Evolutionary conservation across 208 protist genomes (phyloP), one percentile per base, ranked within the genome.

Genomic region (Acanthamoeba castellanii): DNA sequence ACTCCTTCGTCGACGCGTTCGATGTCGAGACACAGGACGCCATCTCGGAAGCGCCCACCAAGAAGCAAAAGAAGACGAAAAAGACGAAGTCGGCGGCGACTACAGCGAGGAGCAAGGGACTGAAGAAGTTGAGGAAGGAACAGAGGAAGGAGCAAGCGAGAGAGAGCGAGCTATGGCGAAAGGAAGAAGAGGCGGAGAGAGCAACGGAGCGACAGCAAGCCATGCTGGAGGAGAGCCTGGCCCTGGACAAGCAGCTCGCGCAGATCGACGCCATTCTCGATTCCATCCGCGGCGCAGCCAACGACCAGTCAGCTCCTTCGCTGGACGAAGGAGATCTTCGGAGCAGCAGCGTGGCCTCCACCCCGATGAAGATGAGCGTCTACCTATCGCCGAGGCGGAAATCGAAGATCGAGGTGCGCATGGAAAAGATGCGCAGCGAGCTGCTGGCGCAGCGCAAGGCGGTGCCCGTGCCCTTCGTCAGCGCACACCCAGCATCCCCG

Each of bases 201-300:
- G 37, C 45, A 13, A 84, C 3, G 76, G 52, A 68, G 82, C 82
- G 82, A 7, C 82, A 59, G 37, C 50, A 45, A 30, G n/a, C 57
- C n/a, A 89, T 89, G 82, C 11, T 68, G 7, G 82, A 89, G 32
- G 82, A 89, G 32, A 89, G 82, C 20, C 30, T 64, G 1, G 82
- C 47, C n/a, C 30, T 89, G 82, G 82, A 89, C 47, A 89, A 89
- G 82, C 82, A 68, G 52, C 57, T 89, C 32, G 82, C 82, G 27
- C 82, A 89, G 82, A 89, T 89, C n/a, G 82, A 89, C 18, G 61
- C 82, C 25, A 89, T 89, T 47, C 47, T 89, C 37, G 47, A 59
- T n/a, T 89, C 82, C 47, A 89, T 89, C 3, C 72, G 72, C 42
- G 72, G 72, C 1, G 6, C 18, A 2, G 32, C 5, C 27, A 34